Conservation (phyloP, 495 filamentous ascomycete species). For the Hyaloscypha finlandica region DNA sequence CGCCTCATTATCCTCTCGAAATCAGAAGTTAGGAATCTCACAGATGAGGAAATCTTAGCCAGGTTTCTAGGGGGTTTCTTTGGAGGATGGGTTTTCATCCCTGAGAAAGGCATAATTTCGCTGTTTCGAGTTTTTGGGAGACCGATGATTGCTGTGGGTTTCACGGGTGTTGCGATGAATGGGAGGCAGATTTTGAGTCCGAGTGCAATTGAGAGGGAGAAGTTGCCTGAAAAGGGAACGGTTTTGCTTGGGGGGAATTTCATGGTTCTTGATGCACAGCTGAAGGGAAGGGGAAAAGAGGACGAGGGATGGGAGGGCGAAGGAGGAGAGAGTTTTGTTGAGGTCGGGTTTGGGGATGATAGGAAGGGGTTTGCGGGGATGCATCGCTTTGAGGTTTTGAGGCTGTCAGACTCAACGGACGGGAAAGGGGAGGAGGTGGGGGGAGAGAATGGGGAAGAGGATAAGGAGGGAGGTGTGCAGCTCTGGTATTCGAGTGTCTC, state of each 20-base stretch:
- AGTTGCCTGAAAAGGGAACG: constrained; percentile 15
- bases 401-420: not conserved
- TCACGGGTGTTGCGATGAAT: not conserved
- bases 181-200: not conserved
- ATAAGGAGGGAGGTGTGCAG: not conserved
- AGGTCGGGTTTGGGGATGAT: constrained; percentile 20
- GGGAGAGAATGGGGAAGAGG: not conserved
- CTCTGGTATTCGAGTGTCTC: constrained; percentile 16
- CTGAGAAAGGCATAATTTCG: constrained; percentile 13
- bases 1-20: not conserved
- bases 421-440: constrained; percentile 10
- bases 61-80: constrained; percentile 27
- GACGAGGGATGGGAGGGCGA: not conserved
- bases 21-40: not conserved
- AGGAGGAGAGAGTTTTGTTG: constrained; percentile 8
- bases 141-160: constrained; percentile 1
- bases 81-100: constrained; percentile 20
- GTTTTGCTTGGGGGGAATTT: constrained; percentile 22
- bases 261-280: constrained; percentile 22
- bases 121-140: constrained; percentile 1
- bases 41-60: constrained; percentile 29
- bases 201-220: not conserved
- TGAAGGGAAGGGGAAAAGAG: not conserved
- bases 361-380: constrained; percentile 13
- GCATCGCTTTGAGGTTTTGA: constrained; percentile 19